These are phyloP conservation scores for Schizophyllum amplum DNA, from an alignment of 1,284 basidiomycete species.

Conservation along the genomic window DNA sequence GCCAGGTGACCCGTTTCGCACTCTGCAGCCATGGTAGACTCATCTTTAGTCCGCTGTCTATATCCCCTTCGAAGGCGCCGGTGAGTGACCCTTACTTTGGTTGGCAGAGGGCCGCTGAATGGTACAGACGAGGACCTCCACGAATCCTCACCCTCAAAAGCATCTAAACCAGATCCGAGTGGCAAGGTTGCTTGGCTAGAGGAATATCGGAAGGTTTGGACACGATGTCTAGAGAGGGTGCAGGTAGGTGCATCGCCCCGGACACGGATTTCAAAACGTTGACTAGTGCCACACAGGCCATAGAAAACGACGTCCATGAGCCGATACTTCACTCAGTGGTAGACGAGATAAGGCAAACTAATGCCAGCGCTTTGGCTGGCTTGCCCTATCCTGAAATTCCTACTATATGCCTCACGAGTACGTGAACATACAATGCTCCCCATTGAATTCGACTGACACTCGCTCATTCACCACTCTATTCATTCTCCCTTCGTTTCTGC, in stretches of 20 bases:
- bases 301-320: conserved; percentile 34
- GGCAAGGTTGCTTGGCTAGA: not conserved
- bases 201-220: conserved; percentile 39
- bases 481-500: conserved; percentile 8
- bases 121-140: not conserved
- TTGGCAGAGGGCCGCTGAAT: not conserved
- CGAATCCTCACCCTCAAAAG: not conserved
- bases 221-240: conserved; percentile 35
- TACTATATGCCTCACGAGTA: conserved; percentile 47
- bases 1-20: not conserved
- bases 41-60: not conserved
- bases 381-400: conserved; percentile 46
- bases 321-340: conserved; percentile 34
- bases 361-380: conserved; percentile 32
- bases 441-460: not conserved
- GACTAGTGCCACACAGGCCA: conserved; percentile 23
- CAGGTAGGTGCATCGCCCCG: conserved; percentile 27
- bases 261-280: not conserved
- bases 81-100: not conserved
- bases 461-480: not conserved
- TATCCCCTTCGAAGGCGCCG: not conserved
- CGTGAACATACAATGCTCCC: conserved; percentile 15
- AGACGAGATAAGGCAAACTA: conserved; percentile 30
- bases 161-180: not conserved
- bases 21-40: not conserved